A percentile compares a stretch with the other conserved stretches of the same genome.
Conservation (phyloP, 805 yeast genomes). For the Diddensiella santjacobensis region DNA sequence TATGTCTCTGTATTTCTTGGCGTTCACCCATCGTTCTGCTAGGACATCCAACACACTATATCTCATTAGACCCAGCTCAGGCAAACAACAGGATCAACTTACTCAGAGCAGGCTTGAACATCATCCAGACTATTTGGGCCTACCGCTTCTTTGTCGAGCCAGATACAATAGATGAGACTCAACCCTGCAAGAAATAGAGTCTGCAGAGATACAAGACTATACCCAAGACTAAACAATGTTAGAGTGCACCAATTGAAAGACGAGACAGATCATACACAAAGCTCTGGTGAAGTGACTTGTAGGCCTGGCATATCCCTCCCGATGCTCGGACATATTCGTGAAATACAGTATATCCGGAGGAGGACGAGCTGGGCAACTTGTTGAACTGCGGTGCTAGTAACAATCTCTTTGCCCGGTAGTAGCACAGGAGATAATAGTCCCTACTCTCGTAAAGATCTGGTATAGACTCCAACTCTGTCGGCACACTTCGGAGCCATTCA, state of each 20-base stretch:
- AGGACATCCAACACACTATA: conserved; percentile 4
- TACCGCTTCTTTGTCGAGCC: conserved; percentile 12
- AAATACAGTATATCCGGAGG: conserved; percentile 5
- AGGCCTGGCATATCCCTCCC: conserved; percentile 14
- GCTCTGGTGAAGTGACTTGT: conserved; percentile 8
- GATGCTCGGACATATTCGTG: conserved; percentile 8
- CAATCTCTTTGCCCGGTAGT: conserved; percentile 15
- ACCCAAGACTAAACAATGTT: background rate
- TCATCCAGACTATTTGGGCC: conserved; percentile 7
- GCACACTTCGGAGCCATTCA: conserved; percentile 9
- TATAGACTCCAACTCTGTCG: conserved; percentile 4
- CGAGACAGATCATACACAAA: conserved; percentile 1
- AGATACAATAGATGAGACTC: conserved; percentile 10
- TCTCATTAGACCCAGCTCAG: background rate
- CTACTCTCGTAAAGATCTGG: conserved; percentile 7
- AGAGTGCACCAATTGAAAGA: background rate
- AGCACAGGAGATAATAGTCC: conserved; percentile 11
- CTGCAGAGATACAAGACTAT: conserved; percentile 11
- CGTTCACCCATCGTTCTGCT: conserved; percentile 15
- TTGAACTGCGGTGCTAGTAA: conserved; percentile 13
- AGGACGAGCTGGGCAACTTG: conserved; percentile 5
- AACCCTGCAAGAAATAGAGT: conserved; percentile 15
- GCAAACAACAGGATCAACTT: background rate
- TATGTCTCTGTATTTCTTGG: conserved; percentile 8
- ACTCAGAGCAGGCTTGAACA: conserved; percentile 12